Conservation (phyloP, 371 early-diverging fungal genomes). For the Mucor piriformis region DNA sequence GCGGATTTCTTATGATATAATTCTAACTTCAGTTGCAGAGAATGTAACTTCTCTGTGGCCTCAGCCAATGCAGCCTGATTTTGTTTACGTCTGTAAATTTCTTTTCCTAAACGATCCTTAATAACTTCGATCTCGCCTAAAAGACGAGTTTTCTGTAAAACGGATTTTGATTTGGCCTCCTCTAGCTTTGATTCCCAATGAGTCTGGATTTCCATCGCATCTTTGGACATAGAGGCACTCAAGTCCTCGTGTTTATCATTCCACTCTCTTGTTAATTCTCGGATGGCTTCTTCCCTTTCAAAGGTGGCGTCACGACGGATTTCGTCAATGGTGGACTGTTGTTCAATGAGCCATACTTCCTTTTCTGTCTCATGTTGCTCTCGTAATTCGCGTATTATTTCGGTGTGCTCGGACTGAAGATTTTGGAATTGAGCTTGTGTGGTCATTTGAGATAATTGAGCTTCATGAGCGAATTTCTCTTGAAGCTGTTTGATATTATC, state of each 20-base stretch:
- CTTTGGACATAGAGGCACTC: constrained; percentile 39
- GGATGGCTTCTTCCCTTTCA: constrained; percentile 23
- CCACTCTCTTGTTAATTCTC: constrained; percentile 29
- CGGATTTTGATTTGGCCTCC: constrained; percentile 13
- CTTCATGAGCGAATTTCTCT: constrained; percentile 32
- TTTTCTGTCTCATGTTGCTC: constrained; percentile 35
- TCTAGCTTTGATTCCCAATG: constrained; percentile 41
- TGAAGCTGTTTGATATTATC: constrained; percentile 18
- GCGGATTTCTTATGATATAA: constrained; percentile 1
- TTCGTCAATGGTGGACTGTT: constrained; percentile 24
- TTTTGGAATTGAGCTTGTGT: constrained; percentile 34
- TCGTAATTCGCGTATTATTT: constrained; percentile 26
- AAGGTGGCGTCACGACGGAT: constrained; percentile 7
- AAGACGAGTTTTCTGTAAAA: constrained; percentile 15
- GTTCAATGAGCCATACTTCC: constrained; percentile 33
- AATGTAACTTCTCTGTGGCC: background rate
- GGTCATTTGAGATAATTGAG: constrained; percentile 27
- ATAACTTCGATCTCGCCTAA: constrained; percentile 42
- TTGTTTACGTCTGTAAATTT: constrained; percentile 34
- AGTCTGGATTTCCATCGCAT: constrained; percentile 32
- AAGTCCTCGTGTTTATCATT: constrained; percentile 36
- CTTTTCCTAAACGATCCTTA: constrained; percentile 39
- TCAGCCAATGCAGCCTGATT: constrained; percentile 18
- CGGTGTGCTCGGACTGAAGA: constrained; percentile 31
- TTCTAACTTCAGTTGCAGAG: background rate